A percentile compares a stretch with the other conserved stretches of the same genome.
Evolutionary conservation across 495 filamentous ascomycete genomes (phyloP).

Genomic region (Penicillium salamii): DNA sequence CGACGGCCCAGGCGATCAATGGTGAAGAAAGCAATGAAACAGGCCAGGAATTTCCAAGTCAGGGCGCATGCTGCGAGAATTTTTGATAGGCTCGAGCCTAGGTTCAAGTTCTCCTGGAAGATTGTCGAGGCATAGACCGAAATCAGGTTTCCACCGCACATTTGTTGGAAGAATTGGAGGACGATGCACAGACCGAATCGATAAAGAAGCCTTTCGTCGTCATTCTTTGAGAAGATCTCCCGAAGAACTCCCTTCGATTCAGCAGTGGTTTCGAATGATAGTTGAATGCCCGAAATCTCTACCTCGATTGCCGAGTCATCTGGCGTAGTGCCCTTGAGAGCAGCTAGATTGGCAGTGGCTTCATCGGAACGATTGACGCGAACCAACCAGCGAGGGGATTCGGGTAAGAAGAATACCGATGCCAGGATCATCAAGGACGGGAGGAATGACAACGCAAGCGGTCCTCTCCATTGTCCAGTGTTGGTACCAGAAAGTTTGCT

Average conservation of each 20-base stretch:
- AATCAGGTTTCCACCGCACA: conserved; percentile 39
- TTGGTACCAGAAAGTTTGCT: conserved; percentile 32
- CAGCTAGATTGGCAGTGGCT: conserved; percentile 30
- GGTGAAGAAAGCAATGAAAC: conserved; percentile 48
- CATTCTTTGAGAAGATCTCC: conserved; percentile 1
- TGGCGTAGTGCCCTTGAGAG: conserved; percentile 25
- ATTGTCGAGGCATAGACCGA: conserved; percentile 33
- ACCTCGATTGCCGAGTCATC: conserved; percentile 26
- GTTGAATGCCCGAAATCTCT: conserved; percentile 42
- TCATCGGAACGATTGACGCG: conserved; percentile 28
- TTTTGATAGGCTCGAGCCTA: conserved; percentile 21
- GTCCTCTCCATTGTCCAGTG: conserved; percentile 46
- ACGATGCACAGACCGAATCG: conserved; percentile 34
- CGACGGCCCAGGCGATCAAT: conserved; percentile 56
- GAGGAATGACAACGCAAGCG: conserved; percentile 45
- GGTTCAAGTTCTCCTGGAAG: conserved; percentile 31
- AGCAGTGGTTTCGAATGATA: conserved; percentile 29
- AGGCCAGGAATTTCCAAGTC: conserved; percentile 52
- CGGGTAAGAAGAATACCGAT: conserved; percentile 52
- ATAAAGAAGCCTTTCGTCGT: conserved; percentile 30
- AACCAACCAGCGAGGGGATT: conserved; percentile 48
- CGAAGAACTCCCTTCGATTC: not conserved
- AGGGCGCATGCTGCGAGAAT: conserved; percentile 36
- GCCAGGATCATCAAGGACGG: conserved; percentile 38
- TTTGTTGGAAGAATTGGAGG: conserved; percentile 44